Percentiles rank a stretch among this genome's conserved stretches.
Evolutionary conservation across 345 rosid species (phyloP).

Genomic region (Pugionium dolabratum): DNA sequence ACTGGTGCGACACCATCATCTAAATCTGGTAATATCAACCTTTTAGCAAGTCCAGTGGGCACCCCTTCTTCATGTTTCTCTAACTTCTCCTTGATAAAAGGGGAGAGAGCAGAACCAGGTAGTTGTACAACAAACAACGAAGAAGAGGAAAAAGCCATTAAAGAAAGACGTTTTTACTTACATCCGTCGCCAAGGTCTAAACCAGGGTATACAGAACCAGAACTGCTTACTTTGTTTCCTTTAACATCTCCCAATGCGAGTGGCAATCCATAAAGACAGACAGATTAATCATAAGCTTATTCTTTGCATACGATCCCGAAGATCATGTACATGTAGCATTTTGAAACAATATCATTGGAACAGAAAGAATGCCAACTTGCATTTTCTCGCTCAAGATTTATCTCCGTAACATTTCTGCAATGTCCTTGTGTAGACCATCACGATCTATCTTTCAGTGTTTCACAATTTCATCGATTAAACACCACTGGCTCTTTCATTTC

Average conservation of each 20-base stretch:
- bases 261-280: slow-evolving; percentile 37
- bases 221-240: slow-evolving; percentile 72
- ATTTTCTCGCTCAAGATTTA: slow-evolving; percentile 16
- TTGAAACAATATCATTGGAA: slow-evolving; percentile 28
- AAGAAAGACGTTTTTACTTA: slow-evolving; percentile 72
- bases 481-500: slow-evolving; percentile 61
- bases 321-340: slow-evolving; percentile 29
- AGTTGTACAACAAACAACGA: slow-evolving; percentile 46
- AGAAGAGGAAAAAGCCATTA: slow-evolving; percentile 81
- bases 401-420: slow-evolving; percentile 25
- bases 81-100: slow-evolving; percentile 53
- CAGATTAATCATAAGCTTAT: slow-evolving; percentile 22
- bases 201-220: slow-evolving; percentile 59
- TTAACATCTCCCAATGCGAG: slow-evolving; percentile 54
- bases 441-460: slow-evolving; percentile 6
- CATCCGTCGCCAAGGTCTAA: slow-evolving; percentile 70
- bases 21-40: slow-evolving; percentile 45
- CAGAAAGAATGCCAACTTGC: slow-evolving; percentile 21
- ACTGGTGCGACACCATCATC: slow-evolving; percentile 49
- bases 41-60: slow-evolving; percentile 53
- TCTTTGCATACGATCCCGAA: slow-evolving; percentile 14
- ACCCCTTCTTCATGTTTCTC: slow-evolving; percentile 69
- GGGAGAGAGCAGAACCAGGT: slow-evolving; percentile 41
- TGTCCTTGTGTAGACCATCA: slow-evolving; percentile 16
- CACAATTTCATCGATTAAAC: slow-evolving; percentile 28